Evolutionary conservation across 371 early-diverging fungal species (phyloP).

Genomic region (Apophysomyces trapeziformis): DNA sequence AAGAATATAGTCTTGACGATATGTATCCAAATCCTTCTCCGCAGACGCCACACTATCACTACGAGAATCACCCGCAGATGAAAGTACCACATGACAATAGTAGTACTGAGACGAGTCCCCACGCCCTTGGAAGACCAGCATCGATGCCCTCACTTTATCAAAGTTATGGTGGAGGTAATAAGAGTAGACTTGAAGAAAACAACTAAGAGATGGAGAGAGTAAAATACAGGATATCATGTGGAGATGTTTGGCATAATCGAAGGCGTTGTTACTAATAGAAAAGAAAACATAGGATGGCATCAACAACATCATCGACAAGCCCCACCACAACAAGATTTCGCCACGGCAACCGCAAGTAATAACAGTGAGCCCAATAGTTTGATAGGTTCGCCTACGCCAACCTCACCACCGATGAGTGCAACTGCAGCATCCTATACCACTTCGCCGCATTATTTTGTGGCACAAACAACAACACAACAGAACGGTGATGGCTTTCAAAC

Average conservation of each 20-base stretch:
- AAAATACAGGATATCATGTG: too few relatives aligned
- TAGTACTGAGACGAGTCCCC: constrained; percentile 13
- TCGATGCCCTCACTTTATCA: constrained; percentile 18
- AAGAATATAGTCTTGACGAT: not conserved
- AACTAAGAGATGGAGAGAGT: too few relatives aligned
- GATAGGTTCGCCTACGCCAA: constrained; percentile 8
- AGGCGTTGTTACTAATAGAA: not conserved
- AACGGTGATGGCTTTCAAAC: not conserved
- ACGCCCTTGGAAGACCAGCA: constrained; percentile 23
- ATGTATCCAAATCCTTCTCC: constrained; percentile 10
- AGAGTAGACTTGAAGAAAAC: not conserved
- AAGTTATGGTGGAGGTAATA: constrained; percentile 5
- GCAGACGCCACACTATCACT: constrained; percentile 10
- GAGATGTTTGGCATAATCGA: too few relatives aligned
- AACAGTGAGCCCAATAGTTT: constrained; percentile 11
- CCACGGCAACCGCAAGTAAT: constrained; percentile 12
- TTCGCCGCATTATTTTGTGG: constrained; percentile 8
- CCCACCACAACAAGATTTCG: not conserved
- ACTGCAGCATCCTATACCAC: constrained; percentile 4
- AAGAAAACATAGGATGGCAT: constrained; percentile 11
- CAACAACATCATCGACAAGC: constrained; percentile 14
- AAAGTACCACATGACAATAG: constrained; percentile 9
- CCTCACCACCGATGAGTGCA: constrained; percentile 7
- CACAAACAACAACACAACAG: constrained; percentile 10
- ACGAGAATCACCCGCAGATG: constrained; percentile 7